Base-by-base conservation (phyloP, 169 alveolate species). In the Babesia bovis region DNA sequence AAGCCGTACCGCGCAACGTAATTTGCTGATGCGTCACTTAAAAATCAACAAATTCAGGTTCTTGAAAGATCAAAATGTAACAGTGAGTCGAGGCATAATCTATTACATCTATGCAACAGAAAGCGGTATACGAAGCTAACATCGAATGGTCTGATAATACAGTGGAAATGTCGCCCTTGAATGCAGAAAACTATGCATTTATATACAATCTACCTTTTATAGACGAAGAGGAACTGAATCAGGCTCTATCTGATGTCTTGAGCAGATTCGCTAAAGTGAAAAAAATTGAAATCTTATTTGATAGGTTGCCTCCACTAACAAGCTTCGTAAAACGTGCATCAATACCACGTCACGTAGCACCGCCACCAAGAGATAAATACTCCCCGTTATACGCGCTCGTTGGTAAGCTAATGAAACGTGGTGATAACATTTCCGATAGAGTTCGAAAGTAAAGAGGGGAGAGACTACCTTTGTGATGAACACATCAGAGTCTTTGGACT, bases 321-420 rank as follows among this genome's bases (percentile, higher is more conserved):
- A 70, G 53, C 50, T 12, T 56, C n/a, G 83, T 52, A 4, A 70
- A 38, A 42, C 66, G 60, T 13, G 10, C 55, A 9, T 26, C 57
- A 6, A 26, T 67, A 17, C 41, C 66, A 6, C 61, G 65, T 15
- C 67, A 68, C 28, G 33, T 56, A 5, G 60, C 57, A 5, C 61
- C 69, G 25, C 83, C 79, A 12, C 87, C 87, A 30, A 56, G 66
- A 69, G 67, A 78, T 47, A 69, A 78, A 19, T 78, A 78, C 26
- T 78, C 87, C 21, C 87, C 82, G n/a, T 30, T 78, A 25, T 66
- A 78, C 45, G 87, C 87, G 6, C 51, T 78, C 58, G 83, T 78
- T 9, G 85, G 85, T 76, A 59, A 19, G 85, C 38, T 26, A 0
- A 2, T n/a, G 6, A 3, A 33, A 10, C 1, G n/a, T n/a, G 26